Percentiles rank a stretch among this genome's conserved stretches.
phyloP scores from a whole-genome alignment of 2,329 filamentous ascomycete genomes.

The Talaromyces islandicus region DNA sequence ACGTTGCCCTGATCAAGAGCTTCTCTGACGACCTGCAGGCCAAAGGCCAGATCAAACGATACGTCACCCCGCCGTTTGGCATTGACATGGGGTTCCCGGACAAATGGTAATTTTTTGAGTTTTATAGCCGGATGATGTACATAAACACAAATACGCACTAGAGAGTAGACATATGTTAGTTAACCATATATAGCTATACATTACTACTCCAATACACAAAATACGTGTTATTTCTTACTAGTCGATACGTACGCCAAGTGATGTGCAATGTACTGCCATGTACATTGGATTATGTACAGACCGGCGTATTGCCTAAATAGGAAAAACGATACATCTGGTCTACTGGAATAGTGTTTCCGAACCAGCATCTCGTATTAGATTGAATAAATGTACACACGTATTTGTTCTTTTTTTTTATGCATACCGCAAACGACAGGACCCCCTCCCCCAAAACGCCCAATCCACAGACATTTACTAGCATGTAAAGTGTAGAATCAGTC shows the following conservation, averaged over 20 bases:
- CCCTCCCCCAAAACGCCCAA: no score
- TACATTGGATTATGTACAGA: neutral
- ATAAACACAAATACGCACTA: neutral
- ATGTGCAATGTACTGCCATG: neutral
- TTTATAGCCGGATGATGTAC: neutral
- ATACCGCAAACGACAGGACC: neutral
- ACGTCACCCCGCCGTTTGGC: constrained; percentile 64
- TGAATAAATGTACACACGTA: neutral
- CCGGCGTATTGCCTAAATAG: neutral
- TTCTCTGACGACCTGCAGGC: constrained; percentile 29
- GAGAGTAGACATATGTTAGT: neutral
- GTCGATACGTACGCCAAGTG: neutral
- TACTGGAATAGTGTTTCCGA: neutral
- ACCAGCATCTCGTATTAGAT: neutral
- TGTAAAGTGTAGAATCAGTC: neutral
- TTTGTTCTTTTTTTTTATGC: neutral
- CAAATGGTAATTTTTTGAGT: constrained; percentile 31
- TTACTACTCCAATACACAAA: neutral
- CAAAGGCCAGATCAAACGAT: constrained; percentile 36
- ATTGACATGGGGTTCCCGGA: constrained; percentile 69
- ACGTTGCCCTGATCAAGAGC: constrained; percentile 32
- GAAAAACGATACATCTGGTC: neutral
- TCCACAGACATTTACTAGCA: no score
- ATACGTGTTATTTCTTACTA: neutral
- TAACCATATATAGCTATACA: neutral